phyloP scores from a whole-genome alignment of 345 rosid genomes.

The Hevea brasiliensis region DNA sequence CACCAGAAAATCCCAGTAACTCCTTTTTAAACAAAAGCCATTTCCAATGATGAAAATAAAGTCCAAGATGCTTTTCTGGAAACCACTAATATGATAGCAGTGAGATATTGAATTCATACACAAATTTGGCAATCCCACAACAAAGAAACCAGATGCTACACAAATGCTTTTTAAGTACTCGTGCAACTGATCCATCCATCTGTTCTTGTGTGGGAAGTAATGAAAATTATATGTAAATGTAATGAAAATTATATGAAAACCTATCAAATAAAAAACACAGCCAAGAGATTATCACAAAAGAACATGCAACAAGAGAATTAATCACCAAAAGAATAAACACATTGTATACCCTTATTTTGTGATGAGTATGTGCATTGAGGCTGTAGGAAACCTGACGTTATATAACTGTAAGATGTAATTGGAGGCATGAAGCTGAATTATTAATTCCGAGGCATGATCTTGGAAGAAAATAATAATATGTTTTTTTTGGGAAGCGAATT shows the following conservation, averaged over 20 bases:
- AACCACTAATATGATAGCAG: not conserved
- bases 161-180: not conserved
- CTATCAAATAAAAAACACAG: not conserved
- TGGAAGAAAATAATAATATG: no score
- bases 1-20: not conserved
- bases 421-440: no score
- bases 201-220: not conserved
- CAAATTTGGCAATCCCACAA: not conserved
- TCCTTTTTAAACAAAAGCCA: not conserved
- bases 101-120: not conserved
- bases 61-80: no score
- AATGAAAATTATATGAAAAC: no score
- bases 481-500: no score
- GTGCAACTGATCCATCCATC: not conserved
- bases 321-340: not conserved
- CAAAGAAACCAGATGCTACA: no score
- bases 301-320: not conserved
- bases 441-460: no score
- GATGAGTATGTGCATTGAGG: no score
- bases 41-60: not conserved
- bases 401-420: no score
- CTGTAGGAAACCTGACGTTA: no score
- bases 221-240: no score
- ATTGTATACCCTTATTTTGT: no score
- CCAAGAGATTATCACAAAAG: not conserved